These are phyloP conservation scores for Phytophthora pinifolia DNA, from an alignment of 352 stramenopile species.

Conservation along the genomic window DNA sequence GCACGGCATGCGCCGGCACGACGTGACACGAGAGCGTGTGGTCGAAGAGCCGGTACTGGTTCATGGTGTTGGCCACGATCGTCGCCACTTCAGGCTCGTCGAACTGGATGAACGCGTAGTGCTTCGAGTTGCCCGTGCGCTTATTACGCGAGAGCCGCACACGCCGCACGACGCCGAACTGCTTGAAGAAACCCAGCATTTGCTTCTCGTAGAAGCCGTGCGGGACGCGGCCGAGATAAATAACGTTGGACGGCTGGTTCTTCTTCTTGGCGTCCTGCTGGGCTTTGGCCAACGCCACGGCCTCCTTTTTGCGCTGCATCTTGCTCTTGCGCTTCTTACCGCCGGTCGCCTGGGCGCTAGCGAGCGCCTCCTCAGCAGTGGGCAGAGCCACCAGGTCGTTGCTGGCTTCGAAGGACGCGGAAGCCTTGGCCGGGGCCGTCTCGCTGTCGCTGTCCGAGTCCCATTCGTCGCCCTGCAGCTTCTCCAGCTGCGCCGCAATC, in stretches of 20 bases:
- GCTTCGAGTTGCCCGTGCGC: slow-evolving; percentile 93
- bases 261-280: slow-evolving; percentile 31
- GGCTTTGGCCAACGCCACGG: slow-evolving; percentile 17
- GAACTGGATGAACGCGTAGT: slow-evolving; percentile 98
- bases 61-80: slow-evolving; percentile 95
- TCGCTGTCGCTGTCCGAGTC: slow-evolving; percentile 83
- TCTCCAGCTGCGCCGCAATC: slow-evolving; percentile 74
- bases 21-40: slow-evolving; percentile 94
- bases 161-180: slow-evolving; percentile 94
- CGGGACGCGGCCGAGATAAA: slow-evolving; percentile 97
- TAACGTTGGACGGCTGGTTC: slow-evolving; percentile 78
- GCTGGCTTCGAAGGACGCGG: slow-evolving; percentile 43
- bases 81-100: slow-evolving; percentile 89
- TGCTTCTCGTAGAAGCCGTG: slow-evolving; percentile 97
- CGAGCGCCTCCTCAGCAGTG: slow-evolving; percentile 13
- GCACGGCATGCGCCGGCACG: slow-evolving; percentile 84
- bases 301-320: slow-evolving; percentile 41
- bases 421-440: slow-evolving; percentile 22
- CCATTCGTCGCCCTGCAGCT: slow-evolving; percentile 83
- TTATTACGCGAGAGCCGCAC: slow-evolving; percentile 94
- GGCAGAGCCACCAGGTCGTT: slow-evolving; percentile 60
- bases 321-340: slow-evolving; percentile 52
- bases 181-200: slow-evolving; percentile 94
- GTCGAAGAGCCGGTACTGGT: slow-evolving; percentile 94
- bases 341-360: background rate